Conservation (phyloP, 2,329 filamentous ascomycete species). For the Neofusicoccum ribis region DNA sequence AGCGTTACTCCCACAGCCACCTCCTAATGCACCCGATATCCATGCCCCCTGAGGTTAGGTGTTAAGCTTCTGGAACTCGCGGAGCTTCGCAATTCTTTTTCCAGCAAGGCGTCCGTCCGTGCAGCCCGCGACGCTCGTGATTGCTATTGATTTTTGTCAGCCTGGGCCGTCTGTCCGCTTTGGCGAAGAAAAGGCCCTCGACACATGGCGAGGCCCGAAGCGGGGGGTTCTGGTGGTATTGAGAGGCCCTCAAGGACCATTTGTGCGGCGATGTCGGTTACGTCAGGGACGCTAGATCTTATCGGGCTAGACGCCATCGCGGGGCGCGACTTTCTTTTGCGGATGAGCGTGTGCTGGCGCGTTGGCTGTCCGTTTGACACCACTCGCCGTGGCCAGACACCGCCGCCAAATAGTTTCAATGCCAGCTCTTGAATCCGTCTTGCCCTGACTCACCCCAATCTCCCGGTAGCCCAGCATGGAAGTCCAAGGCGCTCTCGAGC, state of each 20-base stretch:
- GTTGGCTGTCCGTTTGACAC: conserved; percentile 1
- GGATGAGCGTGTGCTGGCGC: not conserved
- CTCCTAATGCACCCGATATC: conserved; percentile 16
- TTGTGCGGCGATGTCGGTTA: not conserved
- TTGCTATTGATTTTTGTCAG: conserved; percentile 10
- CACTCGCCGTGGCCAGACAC: not conserved
- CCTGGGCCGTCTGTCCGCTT: not conserved
- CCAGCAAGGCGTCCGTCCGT: conserved; percentile 6
- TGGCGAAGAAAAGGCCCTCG: not conserved
- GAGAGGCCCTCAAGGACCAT: not conserved
- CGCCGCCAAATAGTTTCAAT: conserved; percentile 7
- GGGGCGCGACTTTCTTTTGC: conserved; percentile 16
- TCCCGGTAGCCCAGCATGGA: conserved; percentile 27
- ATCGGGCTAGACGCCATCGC: not conserved
- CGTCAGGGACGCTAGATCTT: not conserved
- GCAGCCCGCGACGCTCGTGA: not conserved
- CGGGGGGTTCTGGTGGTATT: not conserved
- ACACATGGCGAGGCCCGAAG: not conserved
- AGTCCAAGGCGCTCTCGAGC: conserved; percentile 60
- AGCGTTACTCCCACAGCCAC: conserved; percentile 6
- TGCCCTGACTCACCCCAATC: not conserved
- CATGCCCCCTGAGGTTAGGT: conserved; percentile 5
- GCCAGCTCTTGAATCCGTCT: not conserved
- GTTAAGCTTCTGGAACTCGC: not conserved
- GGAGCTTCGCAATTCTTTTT: not conserved